phyloP scores from a whole-genome alignment of 2,329 filamentous ascomycete genomes.

The Aspergillus aculeatinus region DNA sequence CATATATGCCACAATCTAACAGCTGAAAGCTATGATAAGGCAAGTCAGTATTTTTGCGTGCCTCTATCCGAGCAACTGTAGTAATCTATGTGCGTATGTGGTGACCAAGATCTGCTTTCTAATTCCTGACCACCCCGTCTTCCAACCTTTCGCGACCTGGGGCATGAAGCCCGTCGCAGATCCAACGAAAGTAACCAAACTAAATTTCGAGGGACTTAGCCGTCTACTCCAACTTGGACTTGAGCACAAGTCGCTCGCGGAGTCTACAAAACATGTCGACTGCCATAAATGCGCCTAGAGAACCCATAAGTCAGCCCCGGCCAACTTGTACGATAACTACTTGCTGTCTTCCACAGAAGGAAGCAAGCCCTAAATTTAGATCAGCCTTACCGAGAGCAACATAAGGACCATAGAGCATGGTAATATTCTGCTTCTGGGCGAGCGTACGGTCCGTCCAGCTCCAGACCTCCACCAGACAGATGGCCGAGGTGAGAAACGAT shows the following conservation, averaged over 20 bases:
- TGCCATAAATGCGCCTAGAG: slow-evolving; percentile 38
- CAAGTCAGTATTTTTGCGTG: slow-evolving; percentile 1
- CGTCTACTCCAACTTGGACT: slow-evolving; percentile 31
- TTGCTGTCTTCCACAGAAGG: background rate
- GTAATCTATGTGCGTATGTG: background rate
- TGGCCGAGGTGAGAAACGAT: slow-evolving; percentile 61
- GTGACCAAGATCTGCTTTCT: background rate
- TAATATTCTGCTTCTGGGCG: slow-evolving; percentile 51
- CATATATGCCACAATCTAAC: slow-evolving; percentile 1
- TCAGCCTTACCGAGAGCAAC: slow-evolving; percentile 52
- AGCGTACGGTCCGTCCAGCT: slow-evolving; percentile 52
- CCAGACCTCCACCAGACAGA: slow-evolving; percentile 62
- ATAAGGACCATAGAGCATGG: slow-evolving; percentile 58
- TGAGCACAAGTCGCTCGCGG: slow-evolving; percentile 25
- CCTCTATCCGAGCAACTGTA: background rate
- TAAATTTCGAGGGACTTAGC: background rate
- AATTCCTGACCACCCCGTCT: background rate
- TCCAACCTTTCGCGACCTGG: too few species aligned
- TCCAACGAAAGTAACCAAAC: too few species aligned
- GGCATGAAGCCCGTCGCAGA: too few species aligned
- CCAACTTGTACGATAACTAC: background rate
- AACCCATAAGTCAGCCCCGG: background rate
- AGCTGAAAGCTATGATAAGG: background rate
- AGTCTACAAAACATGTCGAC: slow-evolving; percentile 41
- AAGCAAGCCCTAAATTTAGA: too few species aligned